Evolutionary conservation across 257 asterid genomes (phyloP).

Genomic region (Solanum stenotomum): DNA sequence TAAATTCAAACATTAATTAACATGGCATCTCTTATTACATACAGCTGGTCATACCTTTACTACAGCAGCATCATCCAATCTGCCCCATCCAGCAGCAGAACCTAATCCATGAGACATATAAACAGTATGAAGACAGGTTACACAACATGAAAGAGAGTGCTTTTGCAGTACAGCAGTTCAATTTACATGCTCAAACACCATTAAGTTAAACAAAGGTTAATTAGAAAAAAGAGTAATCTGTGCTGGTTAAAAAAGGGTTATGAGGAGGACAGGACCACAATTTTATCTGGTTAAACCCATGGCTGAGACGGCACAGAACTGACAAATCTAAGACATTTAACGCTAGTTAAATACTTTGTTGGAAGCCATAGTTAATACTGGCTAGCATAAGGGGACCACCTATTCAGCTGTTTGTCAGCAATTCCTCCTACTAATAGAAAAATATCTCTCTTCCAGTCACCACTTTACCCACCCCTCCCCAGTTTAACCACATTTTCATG

Average conservation of each 20-base stretch:
- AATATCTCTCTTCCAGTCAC: background rate
- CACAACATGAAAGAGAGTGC: background rate
- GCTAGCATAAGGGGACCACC: background rate
- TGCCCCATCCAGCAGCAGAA: constrained; percentile 99
- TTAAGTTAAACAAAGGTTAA: background rate
- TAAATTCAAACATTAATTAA: background rate
- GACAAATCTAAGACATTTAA: background rate
- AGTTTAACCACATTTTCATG: background rate
- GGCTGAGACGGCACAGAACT: background rate
- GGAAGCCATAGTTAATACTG: background rate
- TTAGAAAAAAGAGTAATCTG: background rate
- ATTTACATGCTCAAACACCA: background rate
- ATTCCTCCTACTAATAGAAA: background rate
- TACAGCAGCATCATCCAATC: constrained; percentile 86
- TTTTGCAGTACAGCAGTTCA: background rate
- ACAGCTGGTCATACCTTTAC: constrained; percentile 60
- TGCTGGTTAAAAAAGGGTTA: background rate
- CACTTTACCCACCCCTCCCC: background rate
- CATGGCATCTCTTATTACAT: background rate
- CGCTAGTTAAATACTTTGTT: background rate
- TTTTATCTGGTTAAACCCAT: background rate
- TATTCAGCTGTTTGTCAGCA: background rate
- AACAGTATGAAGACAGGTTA: background rate
- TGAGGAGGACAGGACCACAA: background rate
- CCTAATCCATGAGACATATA: constrained; percentile 29